phyloP scores from a whole-genome alignment of 257 asterid genomes.

The Penstemon eatonii region DNA sequence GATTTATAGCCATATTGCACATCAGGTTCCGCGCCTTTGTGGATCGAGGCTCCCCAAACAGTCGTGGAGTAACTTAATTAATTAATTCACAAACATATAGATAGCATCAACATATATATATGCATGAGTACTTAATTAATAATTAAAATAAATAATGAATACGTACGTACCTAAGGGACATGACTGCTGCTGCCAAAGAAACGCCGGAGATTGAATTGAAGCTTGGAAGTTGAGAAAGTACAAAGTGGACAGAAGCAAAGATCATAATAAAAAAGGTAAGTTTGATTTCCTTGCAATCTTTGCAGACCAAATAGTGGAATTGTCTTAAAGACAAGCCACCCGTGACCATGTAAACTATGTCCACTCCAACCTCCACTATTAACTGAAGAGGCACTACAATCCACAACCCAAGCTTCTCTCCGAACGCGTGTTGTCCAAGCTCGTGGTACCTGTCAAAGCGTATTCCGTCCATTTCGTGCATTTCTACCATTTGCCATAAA shows the following conservation, averaged over 20 bases:
- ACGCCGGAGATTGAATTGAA: constrained; percentile 41
- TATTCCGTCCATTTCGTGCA: constrained; percentile 53
- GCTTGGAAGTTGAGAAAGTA: constrained; percentile 43
- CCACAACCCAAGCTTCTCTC: constrained; percentile 51
- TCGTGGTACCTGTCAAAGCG: constrained; percentile 62
- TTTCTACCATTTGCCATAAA: constrained; percentile 58
- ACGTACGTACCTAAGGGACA: constrained; percentile 31
- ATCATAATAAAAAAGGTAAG: constrained; percentile 37
- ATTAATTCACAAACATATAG: not conserved
- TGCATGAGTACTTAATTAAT: too few relatives aligned
- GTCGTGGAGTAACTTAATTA: constrained; percentile 34
- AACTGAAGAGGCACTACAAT: constrained; percentile 55
- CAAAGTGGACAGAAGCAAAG: constrained; percentile 46
- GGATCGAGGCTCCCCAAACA: constrained; percentile 41
- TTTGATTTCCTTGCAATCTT: constrained; percentile 21
- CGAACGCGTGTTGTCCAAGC: constrained; percentile 59
- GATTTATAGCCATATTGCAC: constrained; percentile 38
- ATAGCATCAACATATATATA: too few relatives aligned
- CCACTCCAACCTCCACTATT: constrained; percentile 37
- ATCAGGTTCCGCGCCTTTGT: constrained; percentile 28
- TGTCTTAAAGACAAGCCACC: constrained; percentile 47
- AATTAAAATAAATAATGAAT: too few relatives aligned
- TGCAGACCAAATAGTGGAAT: constrained; percentile 40
- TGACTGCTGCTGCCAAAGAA: constrained; percentile 44
- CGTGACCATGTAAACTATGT: constrained; percentile 57